Evolutionary conservation across 768 basidiomycete species (phyloP), one percentile per base, ranked within the genome.

Genomic region (Mycena galopus): DNA sequence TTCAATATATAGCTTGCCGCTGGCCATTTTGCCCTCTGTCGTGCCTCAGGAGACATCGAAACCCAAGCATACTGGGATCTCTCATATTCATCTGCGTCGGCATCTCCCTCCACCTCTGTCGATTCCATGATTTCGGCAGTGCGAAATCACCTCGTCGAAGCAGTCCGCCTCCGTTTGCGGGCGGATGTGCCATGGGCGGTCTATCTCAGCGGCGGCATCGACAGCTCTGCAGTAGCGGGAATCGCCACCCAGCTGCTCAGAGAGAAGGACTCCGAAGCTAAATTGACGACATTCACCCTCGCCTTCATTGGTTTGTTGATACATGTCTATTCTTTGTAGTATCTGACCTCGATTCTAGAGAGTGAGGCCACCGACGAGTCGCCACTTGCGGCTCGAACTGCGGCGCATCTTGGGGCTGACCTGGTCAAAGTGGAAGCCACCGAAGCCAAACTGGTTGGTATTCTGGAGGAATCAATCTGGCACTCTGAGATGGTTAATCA

Each of bases 121-220:
- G 73, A 71, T 9, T 27, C 42, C 9, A 76, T 76, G 72, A 64
- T 69, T 6, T 30, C 12, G 10, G 62, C 19, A 8, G 66, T 71
- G 8, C 67, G 75, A 6, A 42, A 67, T 1, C 65, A 47, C 3
- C 61, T 76, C 1, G 56, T 67, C 17, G 69, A 73, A 17, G n/a
- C 75, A 2, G 75, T 76, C 10, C 64, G 72, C 8, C 65, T 73
- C 19, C 72, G 75, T 0, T 65, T 76, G 7, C 65, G n/a, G n/a
- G n/a, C n/a, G n/a, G n/a, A n/a, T n/a, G n/a, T n/a, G n/a, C 71
- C 71, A 8, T 37, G 53, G 44, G 72, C 65, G 19, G 33, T 69
- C 4, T 73, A 73, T 30, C 65, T 74, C 29, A 74, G 73, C 60
- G 69, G 73, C 21, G 73, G 70, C 1, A 73, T 73, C 53, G 72